Evolutionary conservation across 2,329 filamentous ascomycete species (phyloP).

Genomic region (Ophioceras dolichostomum): DNA sequence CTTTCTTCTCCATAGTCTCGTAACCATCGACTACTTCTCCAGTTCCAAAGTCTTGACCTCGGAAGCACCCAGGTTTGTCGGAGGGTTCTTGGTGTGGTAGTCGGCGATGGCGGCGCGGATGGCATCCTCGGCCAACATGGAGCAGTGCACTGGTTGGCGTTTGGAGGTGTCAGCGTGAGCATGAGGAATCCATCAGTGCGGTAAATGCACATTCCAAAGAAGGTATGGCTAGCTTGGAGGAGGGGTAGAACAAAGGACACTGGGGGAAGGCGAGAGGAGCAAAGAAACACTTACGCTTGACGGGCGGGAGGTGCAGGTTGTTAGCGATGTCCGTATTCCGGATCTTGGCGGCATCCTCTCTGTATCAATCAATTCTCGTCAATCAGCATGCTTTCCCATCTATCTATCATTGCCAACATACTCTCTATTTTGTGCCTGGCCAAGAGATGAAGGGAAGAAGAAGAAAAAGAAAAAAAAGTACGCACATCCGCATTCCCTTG

Average conservation of each 20-base stretch:
- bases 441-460: background rate
- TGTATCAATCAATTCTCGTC: background rate
- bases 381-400: no score
- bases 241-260: no score
- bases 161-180: no score
- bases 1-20: no score
- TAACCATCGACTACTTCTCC: conserved; percentile 3
- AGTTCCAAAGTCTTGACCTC: conserved; percentile 1
- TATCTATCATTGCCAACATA: no score
- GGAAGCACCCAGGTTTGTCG: conserved; percentile 50
- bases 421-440: conserved; percentile 7
- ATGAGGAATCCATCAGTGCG: no score
- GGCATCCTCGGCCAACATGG: conserved; percentile 83
- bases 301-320: conserved; percentile 80
- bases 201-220: no score
- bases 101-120: conserved; percentile 88
- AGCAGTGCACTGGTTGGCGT: conserved; percentile 81
- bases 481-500: conserved; percentile 61
- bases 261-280: no score
- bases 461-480: conserved; percentile 15
- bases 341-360: conserved; percentile 79
- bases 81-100: conserved; percentile 83
- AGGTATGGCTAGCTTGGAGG: no score
- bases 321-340: conserved; percentile 98
- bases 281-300: conserved; percentile 77